Evolutionary conservation across 805 yeast genomes (phyloP).

Genomic region (Myxozyma nipponensis): DNA sequence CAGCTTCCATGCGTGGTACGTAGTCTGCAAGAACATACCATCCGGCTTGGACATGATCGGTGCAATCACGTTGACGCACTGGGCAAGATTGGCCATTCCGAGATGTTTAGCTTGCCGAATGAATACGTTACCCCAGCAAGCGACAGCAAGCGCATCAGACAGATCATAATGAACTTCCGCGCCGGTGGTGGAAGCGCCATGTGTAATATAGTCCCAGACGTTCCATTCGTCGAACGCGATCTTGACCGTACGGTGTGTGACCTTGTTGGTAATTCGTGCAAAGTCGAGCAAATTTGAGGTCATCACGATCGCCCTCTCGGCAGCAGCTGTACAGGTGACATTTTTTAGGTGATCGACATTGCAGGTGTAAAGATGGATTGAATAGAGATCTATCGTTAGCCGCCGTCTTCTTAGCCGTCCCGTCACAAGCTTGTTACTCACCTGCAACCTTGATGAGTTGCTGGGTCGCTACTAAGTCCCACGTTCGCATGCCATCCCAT

Average conservation of each 20-base stretch:
- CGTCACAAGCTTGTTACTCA: conserved; percentile 31
- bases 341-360: conserved; percentile 33
- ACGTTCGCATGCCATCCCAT: conserved; percentile 34
- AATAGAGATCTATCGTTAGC: conserved; percentile 29
- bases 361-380: conserved; percentile 38
- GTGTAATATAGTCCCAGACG: conserved; percentile 39
- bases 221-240: conserved; percentile 41
- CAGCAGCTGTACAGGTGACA: conserved; percentile 36
- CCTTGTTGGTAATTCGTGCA: conserved; percentile 32
- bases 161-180: conserved; percentile 38
- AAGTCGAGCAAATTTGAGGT: conserved; percentile 35
- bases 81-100: conserved; percentile 40
- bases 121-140: conserved; percentile 39
- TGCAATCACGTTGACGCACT: conserved; percentile 39
- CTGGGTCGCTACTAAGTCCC: conserved; percentile 37
- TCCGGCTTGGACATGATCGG: conserved; percentile 37
- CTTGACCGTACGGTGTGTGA: conserved; percentile 27
- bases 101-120: conserved; percentile 35
- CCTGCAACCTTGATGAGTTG: too few relatives aligned
- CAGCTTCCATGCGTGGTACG: conserved; percentile 34
- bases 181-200: conserved; percentile 36
- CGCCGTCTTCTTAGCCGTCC: too few relatives aligned
- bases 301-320: conserved; percentile 37
- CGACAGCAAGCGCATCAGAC: conserved; percentile 39
- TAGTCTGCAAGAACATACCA: conserved; percentile 36